These are phyloP conservation scores for Chenopodium formosanum DNA, from an alignment of 148 eudicot species.

Conservation along the genomic window DNA sequence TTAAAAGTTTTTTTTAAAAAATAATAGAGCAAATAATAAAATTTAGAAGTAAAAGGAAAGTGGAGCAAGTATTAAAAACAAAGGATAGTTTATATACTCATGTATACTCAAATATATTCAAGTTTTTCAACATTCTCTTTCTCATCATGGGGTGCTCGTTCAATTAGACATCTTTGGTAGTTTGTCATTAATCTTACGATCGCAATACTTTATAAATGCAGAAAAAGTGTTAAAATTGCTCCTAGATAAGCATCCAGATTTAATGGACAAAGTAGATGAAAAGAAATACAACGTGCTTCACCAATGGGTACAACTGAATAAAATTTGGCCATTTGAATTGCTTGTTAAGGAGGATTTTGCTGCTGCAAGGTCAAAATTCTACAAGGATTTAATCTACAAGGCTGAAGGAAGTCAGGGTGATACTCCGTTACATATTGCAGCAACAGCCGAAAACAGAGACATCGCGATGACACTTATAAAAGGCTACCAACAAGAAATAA, in stretches of 20 bases:
- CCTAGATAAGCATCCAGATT: neutral
- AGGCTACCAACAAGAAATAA: neutral
- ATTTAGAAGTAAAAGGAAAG: too few relatives aligned
- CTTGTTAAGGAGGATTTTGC: neutral
- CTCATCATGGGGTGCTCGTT: too few relatives aligned
- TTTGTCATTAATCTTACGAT: too few relatives aligned
- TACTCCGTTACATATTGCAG: conserved; percentile 20
- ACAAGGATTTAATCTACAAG: neutral
- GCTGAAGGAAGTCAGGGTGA: neutral
- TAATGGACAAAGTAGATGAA: neutral
- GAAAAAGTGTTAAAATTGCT: neutral
- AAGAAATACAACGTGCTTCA: neutral
- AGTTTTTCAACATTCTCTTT: too few relatives aligned
- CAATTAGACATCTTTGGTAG: too few relatives aligned
- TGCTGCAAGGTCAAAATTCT: neutral
- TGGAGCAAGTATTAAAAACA: too few relatives aligned
- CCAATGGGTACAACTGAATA: neutral
- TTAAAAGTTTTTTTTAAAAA: too few relatives aligned
- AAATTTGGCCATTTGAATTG: neutral
- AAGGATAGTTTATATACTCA: too few relatives aligned
- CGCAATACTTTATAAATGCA: neutral
- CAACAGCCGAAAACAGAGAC: neutral
- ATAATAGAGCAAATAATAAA: too few relatives aligned
- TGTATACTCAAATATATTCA: too few relatives aligned
- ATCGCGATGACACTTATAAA: neutral